Percentiles rank a stretch among this genome's conserved stretches.
Conservation (phyloP, 1,284 basidiomycete species). For the Xanthoconium separans region DNA sequence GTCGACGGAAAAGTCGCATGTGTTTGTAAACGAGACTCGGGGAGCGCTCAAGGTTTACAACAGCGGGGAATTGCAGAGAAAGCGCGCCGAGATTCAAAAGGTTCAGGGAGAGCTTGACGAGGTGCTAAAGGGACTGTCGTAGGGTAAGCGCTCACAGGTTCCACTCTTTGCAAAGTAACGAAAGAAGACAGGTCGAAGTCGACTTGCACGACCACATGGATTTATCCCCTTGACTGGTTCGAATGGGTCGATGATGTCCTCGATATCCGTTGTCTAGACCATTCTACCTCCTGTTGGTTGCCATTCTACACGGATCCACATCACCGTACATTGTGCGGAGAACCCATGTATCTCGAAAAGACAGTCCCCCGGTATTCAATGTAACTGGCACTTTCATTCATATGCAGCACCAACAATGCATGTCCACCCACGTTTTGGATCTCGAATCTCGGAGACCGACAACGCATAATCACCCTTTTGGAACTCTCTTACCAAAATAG, state of each 20-base stretch:
- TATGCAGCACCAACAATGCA: not conserved
- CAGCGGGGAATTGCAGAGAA: constrained; percentile 47
- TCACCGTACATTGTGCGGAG: not conserved
- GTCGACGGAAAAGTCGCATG: constrained; percentile 52
- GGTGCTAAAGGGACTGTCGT: constrained; percentile 30
- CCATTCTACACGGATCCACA: not conserved
- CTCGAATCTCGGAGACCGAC: not conserved
- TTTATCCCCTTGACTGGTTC: no score
- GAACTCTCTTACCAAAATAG: constrained; percentile 9
- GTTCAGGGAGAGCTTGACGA: constrained; percentile 44
- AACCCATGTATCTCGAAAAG: not conserved
- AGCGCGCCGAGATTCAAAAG: constrained; percentile 47
- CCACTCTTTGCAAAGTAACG: not conserved
- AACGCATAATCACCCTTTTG: not conserved
- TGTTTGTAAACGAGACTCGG: constrained; percentile 50
- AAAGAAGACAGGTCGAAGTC: constrained; percentile 2
- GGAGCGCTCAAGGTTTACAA: constrained; percentile 54
- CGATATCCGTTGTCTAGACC: not conserved
- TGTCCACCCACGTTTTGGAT: not conserved
- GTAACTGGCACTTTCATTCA: not conserved
- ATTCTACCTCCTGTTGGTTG: not conserved
- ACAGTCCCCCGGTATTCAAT: not conserved
- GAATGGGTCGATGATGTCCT: no score
- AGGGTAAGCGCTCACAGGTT: constrained; percentile 13
- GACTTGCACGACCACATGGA: not conserved